Conservation (phyloP, 2,329 filamentous ascomycete species). For the Neonectria faginata region DNA sequence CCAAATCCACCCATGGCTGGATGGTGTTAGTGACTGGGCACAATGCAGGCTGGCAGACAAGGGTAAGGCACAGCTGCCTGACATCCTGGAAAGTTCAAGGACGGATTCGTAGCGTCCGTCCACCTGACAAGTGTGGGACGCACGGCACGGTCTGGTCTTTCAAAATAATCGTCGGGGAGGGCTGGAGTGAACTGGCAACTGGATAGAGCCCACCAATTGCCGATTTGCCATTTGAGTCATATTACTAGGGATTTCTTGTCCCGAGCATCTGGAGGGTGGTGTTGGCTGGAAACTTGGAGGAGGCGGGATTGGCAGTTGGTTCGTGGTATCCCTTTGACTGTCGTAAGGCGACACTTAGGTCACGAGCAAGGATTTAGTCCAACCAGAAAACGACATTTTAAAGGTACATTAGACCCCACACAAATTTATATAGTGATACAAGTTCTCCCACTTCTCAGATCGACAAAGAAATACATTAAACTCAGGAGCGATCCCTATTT, state of each 20-base stretch:
- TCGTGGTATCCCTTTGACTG: too few relatives aligned
- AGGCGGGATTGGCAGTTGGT: neutral
- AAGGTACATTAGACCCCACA: too few relatives aligned
- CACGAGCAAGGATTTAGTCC: too few relatives aligned
- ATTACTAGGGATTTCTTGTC: too few relatives aligned
- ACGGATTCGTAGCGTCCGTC: neutral
- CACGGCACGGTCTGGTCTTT: conserved; percentile 5
- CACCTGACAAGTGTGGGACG: neutral
- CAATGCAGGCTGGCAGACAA: conserved; percentile 4
- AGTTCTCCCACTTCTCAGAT: too few relatives aligned
- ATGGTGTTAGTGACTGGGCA: neutral
- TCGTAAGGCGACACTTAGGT: too few relatives aligned
- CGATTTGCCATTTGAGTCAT: neutral
- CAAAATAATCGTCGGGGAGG: neutral
- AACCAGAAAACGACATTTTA: too few relatives aligned
- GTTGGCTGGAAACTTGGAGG: neutral
- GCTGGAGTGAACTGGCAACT: neutral
- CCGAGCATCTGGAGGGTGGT: too few relatives aligned
- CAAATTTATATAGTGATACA: too few relatives aligned
- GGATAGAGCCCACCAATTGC: neutral
- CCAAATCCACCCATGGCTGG: neutral
- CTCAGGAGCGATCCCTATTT: too few relatives aligned
- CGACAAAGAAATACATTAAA: too few relatives aligned
- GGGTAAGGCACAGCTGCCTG: neutral
- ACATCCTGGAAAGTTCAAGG: conserved; percentile 5